Evolutionary conservation across 2,329 filamentous ascomycete genomes (phyloP).

Genomic region (Hypomyces perniciosus): DNA sequence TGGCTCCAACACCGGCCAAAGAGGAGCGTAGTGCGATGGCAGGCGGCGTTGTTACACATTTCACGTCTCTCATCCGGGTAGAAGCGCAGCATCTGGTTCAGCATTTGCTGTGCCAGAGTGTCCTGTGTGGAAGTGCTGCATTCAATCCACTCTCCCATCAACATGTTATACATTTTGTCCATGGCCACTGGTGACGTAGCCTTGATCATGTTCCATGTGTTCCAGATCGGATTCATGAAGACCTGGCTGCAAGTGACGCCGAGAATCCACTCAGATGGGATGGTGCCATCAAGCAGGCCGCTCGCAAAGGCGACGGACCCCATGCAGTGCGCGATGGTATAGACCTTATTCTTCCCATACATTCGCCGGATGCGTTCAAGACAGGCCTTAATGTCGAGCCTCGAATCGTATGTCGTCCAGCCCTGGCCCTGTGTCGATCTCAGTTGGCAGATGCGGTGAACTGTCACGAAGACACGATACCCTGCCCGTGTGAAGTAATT

Average conservation of each 20-base stretch:
- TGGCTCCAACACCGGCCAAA: slow-evolving; percentile 61
- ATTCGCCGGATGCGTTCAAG: slow-evolving; percentile 45
- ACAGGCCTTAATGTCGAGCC: slow-evolving; percentile 53
- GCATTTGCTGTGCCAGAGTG: slow-evolving; percentile 39
- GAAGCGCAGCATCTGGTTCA: slow-evolving; percentile 53
- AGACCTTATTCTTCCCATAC: slow-evolving; percentile 37
- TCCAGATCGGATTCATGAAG: slow-evolving; percentile 58
- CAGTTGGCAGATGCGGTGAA: slow-evolving; percentile 52
- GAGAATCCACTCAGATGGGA: slow-evolving; percentile 50
- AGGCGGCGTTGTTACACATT: slow-evolving; percentile 55
- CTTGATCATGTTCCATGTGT: slow-evolving; percentile 51
- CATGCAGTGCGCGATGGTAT: slow-evolving; percentile 58
- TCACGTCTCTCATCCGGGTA: slow-evolving; percentile 50
- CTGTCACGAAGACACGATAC: slow-evolving; percentile 53
- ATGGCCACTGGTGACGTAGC: slow-evolving; percentile 42
- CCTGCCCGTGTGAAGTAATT: slow-evolving; percentile 57
- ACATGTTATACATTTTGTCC: slow-evolving; percentile 41
- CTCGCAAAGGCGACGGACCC: slow-evolving; percentile 53
- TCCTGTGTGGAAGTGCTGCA: slow-evolving; percentile 41
- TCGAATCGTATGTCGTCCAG: slow-evolving; percentile 55
- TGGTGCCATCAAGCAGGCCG: slow-evolving; percentile 57
- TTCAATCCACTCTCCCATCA: slow-evolving; percentile 50
- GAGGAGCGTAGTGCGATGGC: slow-evolving; percentile 53
- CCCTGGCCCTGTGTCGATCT: slow-evolving; percentile 41
- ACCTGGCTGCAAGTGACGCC: slow-evolving; percentile 56